phyloP scores from a whole-genome alignment of 176 grass and related monocot species.

The Eremochloa ophiuroides region DNA sequence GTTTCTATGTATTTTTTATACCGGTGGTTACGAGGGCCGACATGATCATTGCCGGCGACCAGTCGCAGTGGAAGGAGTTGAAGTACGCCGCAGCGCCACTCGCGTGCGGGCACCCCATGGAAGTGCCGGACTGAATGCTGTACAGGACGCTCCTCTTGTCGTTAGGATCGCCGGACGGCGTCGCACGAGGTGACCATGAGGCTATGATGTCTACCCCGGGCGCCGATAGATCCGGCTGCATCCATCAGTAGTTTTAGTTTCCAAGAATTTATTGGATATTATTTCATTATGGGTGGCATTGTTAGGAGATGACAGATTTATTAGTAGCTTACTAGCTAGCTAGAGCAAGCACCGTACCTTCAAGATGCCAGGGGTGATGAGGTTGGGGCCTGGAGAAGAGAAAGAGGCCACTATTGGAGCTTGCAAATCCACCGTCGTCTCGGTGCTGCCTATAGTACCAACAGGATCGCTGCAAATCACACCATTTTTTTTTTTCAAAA shows the following conservation, averaged over 20 bases:
- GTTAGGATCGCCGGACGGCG: not conserved
- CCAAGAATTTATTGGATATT: too few species aligned
- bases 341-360: constrained; percentile 34
- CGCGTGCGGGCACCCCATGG: too few species aligned
- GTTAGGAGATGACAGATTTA: too few species aligned
- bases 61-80: too few species aligned
- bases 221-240: constrained; percentile 51
- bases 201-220: constrained; percentile 47
- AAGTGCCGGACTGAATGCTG: constrained; percentile 10
- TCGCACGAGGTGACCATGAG: constrained; percentile 1
- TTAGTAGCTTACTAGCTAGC: too few species aligned
- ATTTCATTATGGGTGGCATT: not conserved
- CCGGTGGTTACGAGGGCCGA: too few species aligned
- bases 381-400: constrained; percentile 49
- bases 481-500: too few species aligned
- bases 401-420: constrained; percentile 33
- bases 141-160: not conserved
- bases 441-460: constrained; percentile 26
- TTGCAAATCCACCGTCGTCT: not conserved
- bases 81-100: too few species aligned
- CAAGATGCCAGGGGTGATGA: constrained; percentile 40
- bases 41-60: too few species aligned
- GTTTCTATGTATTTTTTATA: too few species aligned
- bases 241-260: too few species aligned
- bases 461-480: constrained; percentile 7